These are phyloP conservation scores for Primulina tabacum DNA, from an alignment of 257 asterid genomes.

Conservation along the genomic window DNA sequence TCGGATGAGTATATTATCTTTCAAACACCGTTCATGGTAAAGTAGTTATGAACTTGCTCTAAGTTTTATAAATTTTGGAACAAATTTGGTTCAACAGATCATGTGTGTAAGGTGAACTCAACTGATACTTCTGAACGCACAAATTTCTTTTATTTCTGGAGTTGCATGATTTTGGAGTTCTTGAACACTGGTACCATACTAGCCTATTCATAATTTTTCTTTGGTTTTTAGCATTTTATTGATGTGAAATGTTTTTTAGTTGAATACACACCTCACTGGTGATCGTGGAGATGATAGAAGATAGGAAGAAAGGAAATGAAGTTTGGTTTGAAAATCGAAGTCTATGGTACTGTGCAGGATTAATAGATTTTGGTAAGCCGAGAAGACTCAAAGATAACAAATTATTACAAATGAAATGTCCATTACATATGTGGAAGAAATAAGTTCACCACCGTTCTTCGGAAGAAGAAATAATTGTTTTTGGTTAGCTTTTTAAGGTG, in stretches of 20 bases:
- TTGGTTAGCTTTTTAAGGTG: too few species aligned
- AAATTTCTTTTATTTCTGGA: not conserved
- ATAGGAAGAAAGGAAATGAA: constrained; percentile 6
- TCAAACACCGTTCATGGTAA: not conserved
- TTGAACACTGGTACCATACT: not conserved
- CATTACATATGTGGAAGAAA: too few species aligned
- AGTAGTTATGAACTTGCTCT: not conserved
- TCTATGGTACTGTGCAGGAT: too few species aligned
- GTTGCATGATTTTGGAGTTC: not conserved
- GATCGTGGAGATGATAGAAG: constrained; percentile 5
- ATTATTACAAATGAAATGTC: too few species aligned
- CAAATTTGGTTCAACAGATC: not conserved
- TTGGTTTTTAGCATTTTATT: not conserved
- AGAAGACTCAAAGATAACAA: too few species aligned
- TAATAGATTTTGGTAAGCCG: too few species aligned
- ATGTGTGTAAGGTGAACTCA: not conserved
- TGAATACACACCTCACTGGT: not conserved
- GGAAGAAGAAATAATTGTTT: too few species aligned
- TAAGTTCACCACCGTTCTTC: too few species aligned
- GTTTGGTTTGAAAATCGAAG: too few species aligned
- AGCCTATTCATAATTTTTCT: not conserved
- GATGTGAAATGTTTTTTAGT: not conserved
- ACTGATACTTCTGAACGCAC: not conserved
- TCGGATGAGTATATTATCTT: not conserved
- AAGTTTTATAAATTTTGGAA: not conserved